Conservation (phyloP, 306 rosid genomes). For the Vigna trinervia region DNA sequence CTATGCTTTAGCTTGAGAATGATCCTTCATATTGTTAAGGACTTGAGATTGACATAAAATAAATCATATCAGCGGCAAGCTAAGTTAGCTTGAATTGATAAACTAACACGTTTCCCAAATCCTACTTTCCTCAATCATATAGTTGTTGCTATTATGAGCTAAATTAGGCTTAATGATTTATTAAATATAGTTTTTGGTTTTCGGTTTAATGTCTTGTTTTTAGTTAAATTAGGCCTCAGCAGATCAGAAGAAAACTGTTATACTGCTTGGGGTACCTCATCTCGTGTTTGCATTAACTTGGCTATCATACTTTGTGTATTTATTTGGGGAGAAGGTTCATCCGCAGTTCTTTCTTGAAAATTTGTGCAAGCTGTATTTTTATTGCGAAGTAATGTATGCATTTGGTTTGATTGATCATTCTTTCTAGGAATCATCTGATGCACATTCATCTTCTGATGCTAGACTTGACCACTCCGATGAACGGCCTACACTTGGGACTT, state of each 20-base stretch:
- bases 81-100: not conserved
- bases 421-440: slow-evolving; percentile 45
- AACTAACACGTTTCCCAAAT: not conserved
- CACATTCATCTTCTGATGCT: slow-evolving; percentile 37
- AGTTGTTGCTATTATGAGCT: slow-evolving; percentile 1
- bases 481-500: slow-evolving; percentile 39
- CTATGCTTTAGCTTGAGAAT: not conserved
- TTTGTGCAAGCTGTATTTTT: slow-evolving; percentile 17
- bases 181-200: not conserved
- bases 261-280: slow-evolving; percentile 21
- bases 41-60: not conserved
- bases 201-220: not conserved
- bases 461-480: slow-evolving; percentile 37
- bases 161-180: not conserved
- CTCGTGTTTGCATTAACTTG: not conserved
- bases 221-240: slow-evolving; percentile 1
- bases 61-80: slow-evolving; percentile 8
- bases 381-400: slow-evolving; percentile 15
- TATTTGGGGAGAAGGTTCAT: slow-evolving; percentile 9
- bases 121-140: not conserved
- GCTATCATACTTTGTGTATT: slow-evolving; percentile 19
- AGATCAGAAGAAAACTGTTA: slow-evolving; percentile 17
- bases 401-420: slow-evolving; percentile 34
- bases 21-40: not conserved
- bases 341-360: not conserved